Percentiles rank a stretch among this genome's conserved stretches.
Conservation (phyloP, 78 protist genomes). For the Chrysochromulina parva region DNA sequence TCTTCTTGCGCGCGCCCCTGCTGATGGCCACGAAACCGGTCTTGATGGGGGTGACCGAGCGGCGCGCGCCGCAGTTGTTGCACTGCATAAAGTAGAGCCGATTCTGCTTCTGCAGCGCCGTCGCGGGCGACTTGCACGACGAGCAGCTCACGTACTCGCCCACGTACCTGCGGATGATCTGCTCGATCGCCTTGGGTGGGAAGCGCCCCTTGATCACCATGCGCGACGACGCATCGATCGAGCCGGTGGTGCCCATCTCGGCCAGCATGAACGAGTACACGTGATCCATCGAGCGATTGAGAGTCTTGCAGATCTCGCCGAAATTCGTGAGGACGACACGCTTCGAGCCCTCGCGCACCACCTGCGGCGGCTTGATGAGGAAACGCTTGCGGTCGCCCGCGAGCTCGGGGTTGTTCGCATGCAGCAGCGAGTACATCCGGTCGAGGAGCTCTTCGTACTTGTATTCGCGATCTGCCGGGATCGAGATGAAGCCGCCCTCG, state of each 20-base stretch:
- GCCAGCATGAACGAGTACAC: constrained; percentile 77
- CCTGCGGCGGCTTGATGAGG: constrained; percentile 81
- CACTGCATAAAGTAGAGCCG: constrained; percentile 85
- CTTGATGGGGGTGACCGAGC: constrained; percentile 85
- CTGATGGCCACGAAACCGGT: constrained; percentile 74
- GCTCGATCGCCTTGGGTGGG: constrained; percentile 88
- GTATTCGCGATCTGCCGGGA: constrained; percentile 12
- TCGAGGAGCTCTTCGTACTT: constrained; percentile 18
- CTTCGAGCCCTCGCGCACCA: constrained; percentile 41
- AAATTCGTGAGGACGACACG: constrained; percentile 76
- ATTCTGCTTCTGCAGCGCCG: constrained; percentile 78
- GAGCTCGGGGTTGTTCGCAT: constrained; percentile 54
- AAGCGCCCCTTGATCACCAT: constrained; percentile 90
- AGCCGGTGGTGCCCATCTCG: constrained; percentile 92
- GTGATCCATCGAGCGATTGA: constrained; percentile 86
- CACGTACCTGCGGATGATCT: constrained; percentile 82
- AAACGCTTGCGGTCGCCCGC: constrained; percentile 30
- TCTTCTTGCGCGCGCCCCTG: not conserved
- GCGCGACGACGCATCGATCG: constrained; percentile 82
- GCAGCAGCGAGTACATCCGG: constrained; percentile 19
- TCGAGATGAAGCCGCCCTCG: not conserved
- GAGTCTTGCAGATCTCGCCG: constrained; percentile 81
- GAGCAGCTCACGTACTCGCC: constrained; percentile 91
- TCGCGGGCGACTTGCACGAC: constrained; percentile 82
- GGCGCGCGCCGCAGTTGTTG: constrained; percentile 75